A percentile compares a stretch with the other conserved stretches of the same genome.
These are phyloP conservation scores for Fusarium temperatum DNA, from an alignment of 2,329 filamentous ascomycete species.

Conservation along the genomic window DNA sequence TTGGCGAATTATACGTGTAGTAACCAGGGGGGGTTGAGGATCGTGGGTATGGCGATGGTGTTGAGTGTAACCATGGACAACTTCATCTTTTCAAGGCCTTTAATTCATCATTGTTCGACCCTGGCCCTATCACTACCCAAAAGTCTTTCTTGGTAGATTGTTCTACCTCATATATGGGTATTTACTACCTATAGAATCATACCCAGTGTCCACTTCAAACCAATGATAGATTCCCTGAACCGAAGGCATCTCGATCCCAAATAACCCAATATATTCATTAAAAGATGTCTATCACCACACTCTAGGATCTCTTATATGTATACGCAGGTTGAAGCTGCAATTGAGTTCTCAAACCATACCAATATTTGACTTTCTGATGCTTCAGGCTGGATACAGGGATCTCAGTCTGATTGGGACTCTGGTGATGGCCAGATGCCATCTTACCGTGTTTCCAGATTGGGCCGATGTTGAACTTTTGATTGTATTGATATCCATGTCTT, in stretches of 20 bases:
- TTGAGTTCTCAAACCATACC: too few relatives aligned
- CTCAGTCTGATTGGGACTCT: too few relatives aligned
- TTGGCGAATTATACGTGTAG: not conserved
- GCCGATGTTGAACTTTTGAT: too few relatives aligned
- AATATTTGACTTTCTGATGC: not conserved
- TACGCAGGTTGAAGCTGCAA: not conserved
- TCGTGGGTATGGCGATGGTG: not conserved
- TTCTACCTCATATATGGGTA: too few relatives aligned
- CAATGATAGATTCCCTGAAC: not conserved
- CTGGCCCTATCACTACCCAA: not conserved
- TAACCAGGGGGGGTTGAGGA: not conserved
- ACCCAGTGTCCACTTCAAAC: not conserved
- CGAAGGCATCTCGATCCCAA: not conserved
- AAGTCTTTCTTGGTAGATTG: too few relatives aligned
- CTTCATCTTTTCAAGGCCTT: not conserved
- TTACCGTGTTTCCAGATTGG: not conserved
- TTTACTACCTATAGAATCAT: not conserved
- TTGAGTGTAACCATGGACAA: not conserved
- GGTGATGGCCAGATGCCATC: not conserved
- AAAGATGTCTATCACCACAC: rapidly evolving
- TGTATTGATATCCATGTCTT: not conserved
- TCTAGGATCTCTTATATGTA: not conserved
- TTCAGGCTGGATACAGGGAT: too few relatives aligned
- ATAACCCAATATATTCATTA: too few relatives aligned
- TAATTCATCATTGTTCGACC: not conserved